These are phyloP conservation scores for Reutealis trisperma DNA, from an alignment of 345 rosid genomes.

Conservation along the genomic window DNA sequence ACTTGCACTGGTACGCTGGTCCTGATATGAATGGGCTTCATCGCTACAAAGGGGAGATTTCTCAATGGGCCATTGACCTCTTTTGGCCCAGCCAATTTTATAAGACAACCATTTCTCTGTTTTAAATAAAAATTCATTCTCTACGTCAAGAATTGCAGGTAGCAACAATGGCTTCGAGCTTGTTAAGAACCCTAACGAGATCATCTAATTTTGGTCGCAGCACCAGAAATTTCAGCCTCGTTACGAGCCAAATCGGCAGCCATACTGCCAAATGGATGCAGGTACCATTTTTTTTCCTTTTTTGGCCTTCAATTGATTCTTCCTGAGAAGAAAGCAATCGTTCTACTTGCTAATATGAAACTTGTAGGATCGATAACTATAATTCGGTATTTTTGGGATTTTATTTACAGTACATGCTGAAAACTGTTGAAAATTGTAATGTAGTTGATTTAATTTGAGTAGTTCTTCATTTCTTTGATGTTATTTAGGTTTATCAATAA, in stretches of 20 bases:
- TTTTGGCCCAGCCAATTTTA: background rate
- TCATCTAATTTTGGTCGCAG: conserved; percentile 5
- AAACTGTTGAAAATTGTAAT: background rate
- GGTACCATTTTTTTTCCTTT: background rate
- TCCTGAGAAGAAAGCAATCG: background rate
- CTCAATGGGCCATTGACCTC: background rate
- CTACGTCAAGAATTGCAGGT: background rate
- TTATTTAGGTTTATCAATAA: too few species aligned
- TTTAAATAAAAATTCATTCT: background rate
- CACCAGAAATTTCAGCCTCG: conserved; percentile 22
- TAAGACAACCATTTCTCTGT: background rate
- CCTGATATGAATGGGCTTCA: too few species aligned
- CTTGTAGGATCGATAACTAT: background rate
- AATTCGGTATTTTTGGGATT: background rate
- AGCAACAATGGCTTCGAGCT: conserved; percentile 8
- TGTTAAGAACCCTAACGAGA: conserved; percentile 20
- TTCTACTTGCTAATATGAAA: background rate
- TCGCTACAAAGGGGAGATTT: background rate
- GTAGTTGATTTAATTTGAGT: background rate
- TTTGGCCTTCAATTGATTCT: background rate
- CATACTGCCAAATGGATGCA: conserved; percentile 31
- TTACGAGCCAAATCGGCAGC: conserved; percentile 19
- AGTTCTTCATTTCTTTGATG: too few species aligned
- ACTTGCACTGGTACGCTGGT: too few species aligned
- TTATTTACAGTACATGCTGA: background rate